These are phyloP conservation scores for Tripterygium wilfordii DNA, from an alignment of 177 flowering plant species.

Conservation along the genomic window DNA sequence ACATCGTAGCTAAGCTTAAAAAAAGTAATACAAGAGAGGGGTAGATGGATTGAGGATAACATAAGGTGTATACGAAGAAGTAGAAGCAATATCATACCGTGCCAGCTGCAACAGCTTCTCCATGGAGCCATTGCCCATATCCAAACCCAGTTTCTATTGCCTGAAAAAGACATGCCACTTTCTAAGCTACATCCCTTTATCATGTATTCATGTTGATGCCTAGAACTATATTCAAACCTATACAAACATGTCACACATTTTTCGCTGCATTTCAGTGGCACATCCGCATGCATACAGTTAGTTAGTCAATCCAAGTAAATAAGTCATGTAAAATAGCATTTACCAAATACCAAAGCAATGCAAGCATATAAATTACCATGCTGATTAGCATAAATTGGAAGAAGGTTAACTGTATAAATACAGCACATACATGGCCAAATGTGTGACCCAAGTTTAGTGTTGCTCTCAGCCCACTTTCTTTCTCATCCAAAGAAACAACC, in stretches of 20 bases:
- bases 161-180: constrained; percentile 33
- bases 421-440: constrained; percentile 87
- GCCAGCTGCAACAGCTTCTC: constrained; percentile 99
- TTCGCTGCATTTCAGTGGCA: too few species aligned
- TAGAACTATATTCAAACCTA: too few species aligned
- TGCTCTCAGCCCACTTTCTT: constrained; percentile 92
- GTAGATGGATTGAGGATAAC: background rate
- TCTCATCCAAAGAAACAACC: constrained; percentile 95
- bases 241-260: too few species aligned
- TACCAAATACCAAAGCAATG: too few species aligned
- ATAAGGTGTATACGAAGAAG: background rate
- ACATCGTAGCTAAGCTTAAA: constrained; percentile 3
- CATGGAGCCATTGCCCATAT: constrained; percentile 98
- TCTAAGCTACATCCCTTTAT: too few species aligned
- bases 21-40: background rate
- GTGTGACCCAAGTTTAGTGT: constrained; percentile 97
- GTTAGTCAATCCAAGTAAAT: too few species aligned
- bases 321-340: too few species aligned
- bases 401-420: too few species aligned
- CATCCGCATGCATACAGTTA: too few species aligned
- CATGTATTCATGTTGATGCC: too few species aligned
- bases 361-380: too few species aligned
- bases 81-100: constrained; percentile 43
- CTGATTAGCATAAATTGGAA: too few species aligned
- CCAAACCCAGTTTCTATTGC: constrained; percentile 94